Evolutionary conservation across 768 basidiomycete species (phyloP), one percentile per base, ranked within the genome.

Genomic region (Agrocybe pediades): DNA sequence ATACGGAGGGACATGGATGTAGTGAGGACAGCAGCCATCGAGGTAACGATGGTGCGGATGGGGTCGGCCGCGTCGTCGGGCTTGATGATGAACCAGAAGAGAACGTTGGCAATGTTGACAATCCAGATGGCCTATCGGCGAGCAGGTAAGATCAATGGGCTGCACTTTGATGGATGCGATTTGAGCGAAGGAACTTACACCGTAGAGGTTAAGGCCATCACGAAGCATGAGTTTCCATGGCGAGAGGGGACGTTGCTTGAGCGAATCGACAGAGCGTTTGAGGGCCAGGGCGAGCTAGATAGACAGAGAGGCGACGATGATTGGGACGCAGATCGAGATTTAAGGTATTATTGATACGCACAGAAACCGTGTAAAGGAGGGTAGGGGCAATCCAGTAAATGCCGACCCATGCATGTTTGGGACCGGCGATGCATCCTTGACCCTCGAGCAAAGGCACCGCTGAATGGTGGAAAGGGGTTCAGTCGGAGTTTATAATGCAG

Each of bases 191-290:
- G 9, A 8, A 74, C 82, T 56, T 68, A 84, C 86, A 52, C 82
- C 88, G 63, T 92, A 93, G 54, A 93, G 83, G 71, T 92, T 92
- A 59, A 93, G 82, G 15, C 90, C 88, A 66, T 93, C 91, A 55
- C 92, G 89, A 56, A 93, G 87, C 90, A 92, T 92, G 60, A 93
- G 78, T 64, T 92, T 90, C 91, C 91, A 93, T 25, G 78, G 75
- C 50, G 74, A 77, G 50, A 91, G 69, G 1, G 72, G 79, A 62
- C 87, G 90, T 25, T 73, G 63, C 51, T 78, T 54, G 58, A 85
- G 81, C 2, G 86, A 87, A 46, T 72, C 66, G 57, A 85, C 59
- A 20, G 86, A 88, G 46, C 86, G 84, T 42, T 65, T 68, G 45
- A 88, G 65, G 2, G 88, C 87, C 23, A 90, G 79, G 30, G 61